These are phyloP conservation scores for Usnea hakonensis DNA, from an alignment of 495 filamentous ascomycete genomes.

Conservation along the genomic window DNA sequence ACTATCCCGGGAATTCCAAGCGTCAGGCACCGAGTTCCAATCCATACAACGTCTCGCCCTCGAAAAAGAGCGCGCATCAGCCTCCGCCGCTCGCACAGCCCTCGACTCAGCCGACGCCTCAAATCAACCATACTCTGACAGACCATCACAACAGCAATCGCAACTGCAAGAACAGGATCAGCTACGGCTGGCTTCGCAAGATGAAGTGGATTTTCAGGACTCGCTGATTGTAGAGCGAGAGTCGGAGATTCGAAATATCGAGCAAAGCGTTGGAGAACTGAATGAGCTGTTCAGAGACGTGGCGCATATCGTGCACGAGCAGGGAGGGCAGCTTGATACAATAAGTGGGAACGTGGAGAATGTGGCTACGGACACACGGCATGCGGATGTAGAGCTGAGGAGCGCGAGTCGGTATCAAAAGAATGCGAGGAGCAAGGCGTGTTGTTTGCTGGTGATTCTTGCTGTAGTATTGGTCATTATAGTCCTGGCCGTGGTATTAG, in stretches of 20 bases:
- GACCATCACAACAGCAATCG: slow-evolving; percentile 44
- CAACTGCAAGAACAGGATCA: slow-evolving; percentile 68
- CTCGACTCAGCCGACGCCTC: slow-evolving; percentile 48
- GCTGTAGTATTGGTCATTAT: slow-evolving; percentile 82
- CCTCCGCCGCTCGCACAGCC: slow-evolving; percentile 68
- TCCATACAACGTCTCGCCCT: slow-evolving; percentile 75
- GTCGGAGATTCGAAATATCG: slow-evolving; percentile 91
- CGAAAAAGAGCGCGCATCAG: slow-evolving; percentile 84
- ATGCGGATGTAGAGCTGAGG: slow-evolving; percentile 76
- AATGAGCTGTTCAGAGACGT: slow-evolving; percentile 97
- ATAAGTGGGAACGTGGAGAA: slow-evolving; percentile 81
- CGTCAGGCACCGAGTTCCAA: slow-evolving; percentile 84
- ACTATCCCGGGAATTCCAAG: slow-evolving; percentile 82
- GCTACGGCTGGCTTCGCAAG: slow-evolving; percentile 76
- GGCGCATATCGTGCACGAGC: slow-evolving; percentile 89
- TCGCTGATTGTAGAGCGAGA: slow-evolving; percentile 91
- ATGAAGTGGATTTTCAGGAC: slow-evolving; percentile 97
- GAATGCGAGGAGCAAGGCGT: slow-evolving; percentile 83
- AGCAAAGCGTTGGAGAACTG: slow-evolving; percentile 88
- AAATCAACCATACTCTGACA: slow-evolving; percentile 28
- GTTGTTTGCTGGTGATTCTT: slow-evolving; percentile 85
- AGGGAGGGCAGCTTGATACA: slow-evolving; percentile 82
- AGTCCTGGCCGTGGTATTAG: slow-evolving; percentile 71
- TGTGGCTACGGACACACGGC: slow-evolving; percentile 68
- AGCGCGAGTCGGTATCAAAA: slow-evolving; percentile 85